Conservation (phyloP, 2,329 filamentous ascomycete genomes). For the Botrytis tulipae region DNA sequence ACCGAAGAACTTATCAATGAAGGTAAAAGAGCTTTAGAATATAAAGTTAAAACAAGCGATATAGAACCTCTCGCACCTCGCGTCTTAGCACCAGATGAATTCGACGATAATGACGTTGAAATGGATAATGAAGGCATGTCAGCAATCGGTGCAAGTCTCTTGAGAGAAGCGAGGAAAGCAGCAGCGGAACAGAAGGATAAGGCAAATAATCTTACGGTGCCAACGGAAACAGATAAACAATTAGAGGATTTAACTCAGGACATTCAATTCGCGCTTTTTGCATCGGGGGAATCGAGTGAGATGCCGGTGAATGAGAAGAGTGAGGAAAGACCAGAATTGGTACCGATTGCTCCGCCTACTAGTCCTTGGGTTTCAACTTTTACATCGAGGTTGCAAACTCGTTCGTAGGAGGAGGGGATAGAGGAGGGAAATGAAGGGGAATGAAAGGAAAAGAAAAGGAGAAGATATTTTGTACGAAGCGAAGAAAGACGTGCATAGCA, state of each 20-base stretch:
- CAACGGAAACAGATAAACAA: slow-evolving; percentile 1
- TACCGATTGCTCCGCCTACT: not conserved
- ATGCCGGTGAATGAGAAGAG: not conserved
- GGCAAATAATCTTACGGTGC: not conserved
- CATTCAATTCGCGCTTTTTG: slow-evolving; percentile 5
- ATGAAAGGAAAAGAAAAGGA: not conserved
- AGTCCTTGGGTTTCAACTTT: slow-evolving; percentile 9
- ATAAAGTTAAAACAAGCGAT: slow-evolving; percentile 75
- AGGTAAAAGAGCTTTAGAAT: slow-evolving; percentile 81
- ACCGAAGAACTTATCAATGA: slow-evolving; percentile 89
- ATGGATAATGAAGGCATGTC: slow-evolving; percentile 36
- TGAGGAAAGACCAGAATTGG: not conserved
- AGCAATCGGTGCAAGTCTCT: slow-evolving; percentile 31
- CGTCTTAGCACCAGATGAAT: slow-evolving; percentile 68
- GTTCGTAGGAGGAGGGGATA: not conserved
- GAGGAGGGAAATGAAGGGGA: not conserved
- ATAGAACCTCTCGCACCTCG: slow-evolving; percentile 74
- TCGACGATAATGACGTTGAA: slow-evolving; percentile 42
- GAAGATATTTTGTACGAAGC: not conserved
- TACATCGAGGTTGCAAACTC: slow-evolving; percentile 4
- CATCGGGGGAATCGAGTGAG: not conserved
- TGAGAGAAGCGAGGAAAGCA: slow-evolving; percentile 34
- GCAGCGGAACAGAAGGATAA: slow-evolving; percentile 24
- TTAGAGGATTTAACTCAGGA: slow-evolving; percentile 12
- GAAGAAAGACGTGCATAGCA: not conserved